A percentile compares a stretch with the other conserved stretches of the same genome.
Evolutionary conservation across 257 asterid species (phyloP).

Genomic region (Solanum pennellii): DNA sequence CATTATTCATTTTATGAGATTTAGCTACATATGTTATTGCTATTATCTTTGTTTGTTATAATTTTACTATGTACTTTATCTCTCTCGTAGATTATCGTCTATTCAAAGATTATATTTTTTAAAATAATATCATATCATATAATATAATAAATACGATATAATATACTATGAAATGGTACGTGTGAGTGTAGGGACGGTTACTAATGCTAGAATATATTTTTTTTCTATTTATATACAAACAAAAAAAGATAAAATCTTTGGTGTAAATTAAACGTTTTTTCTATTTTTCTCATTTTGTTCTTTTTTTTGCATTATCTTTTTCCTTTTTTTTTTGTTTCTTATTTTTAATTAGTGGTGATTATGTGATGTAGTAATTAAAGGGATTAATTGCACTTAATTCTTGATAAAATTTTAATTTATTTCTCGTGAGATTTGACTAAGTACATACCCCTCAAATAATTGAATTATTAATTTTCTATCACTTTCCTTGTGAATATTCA

Average conservation of each 20-base stretch:
- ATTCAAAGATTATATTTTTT: too few species aligned
- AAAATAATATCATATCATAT: too few species aligned
- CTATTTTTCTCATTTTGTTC: not conserved
- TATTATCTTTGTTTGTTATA: not conserved
- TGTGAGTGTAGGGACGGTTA: too few species aligned
- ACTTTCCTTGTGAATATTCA: not conserved
- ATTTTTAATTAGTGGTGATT: not conserved
- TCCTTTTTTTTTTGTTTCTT: not conserved
- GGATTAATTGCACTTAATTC: not conserved
- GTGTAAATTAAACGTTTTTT: not conserved
- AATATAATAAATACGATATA: not conserved
- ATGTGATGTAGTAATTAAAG: not conserved
- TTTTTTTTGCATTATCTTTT: not conserved
- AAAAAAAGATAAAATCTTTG: not conserved
- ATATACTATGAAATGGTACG: not conserved
- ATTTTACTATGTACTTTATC: not conserved
- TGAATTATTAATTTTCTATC: not conserved
- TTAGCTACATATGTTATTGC: accelerated
- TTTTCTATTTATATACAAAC: not conserved
- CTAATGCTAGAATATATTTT: too few species aligned
- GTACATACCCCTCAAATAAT: not conserved
- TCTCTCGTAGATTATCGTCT: not conserved
- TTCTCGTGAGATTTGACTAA: not conserved
- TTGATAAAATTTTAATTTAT: not conserved
- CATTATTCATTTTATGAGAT: too few species aligned